Evolutionary conservation across 2,329 filamentous ascomycete species (phyloP), one percentile per base, ranked within the genome.

Genomic region (Fusarium longipes): DNA sequence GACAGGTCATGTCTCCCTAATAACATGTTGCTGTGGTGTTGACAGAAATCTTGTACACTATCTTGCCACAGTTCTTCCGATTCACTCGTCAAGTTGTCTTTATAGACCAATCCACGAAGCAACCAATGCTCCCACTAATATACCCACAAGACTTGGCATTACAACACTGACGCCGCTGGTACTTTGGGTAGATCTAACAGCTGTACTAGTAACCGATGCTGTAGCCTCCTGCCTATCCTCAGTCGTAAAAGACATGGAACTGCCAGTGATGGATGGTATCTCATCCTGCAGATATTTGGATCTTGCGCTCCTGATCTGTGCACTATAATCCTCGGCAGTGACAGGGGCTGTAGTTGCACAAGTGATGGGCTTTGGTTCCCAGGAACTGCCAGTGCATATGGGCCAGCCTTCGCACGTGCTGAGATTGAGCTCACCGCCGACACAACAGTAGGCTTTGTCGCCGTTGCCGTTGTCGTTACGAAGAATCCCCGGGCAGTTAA

Each of bases 331-430:
- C 5, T 33, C 47, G 6, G 43, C 43, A 1, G 60, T 53, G 10
- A 65, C 2, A 7, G 54, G 47, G 1, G 61, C 29, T 9, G 10
- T 54, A 12, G 61, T 45, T 17, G 36, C 45, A 30, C 61, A 65
- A 18, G 32, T 48, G 7, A 55, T 12, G 2, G 60, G n/a, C 17
- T 47, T 55, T 18, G 62, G 33, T 17, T 43, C 12, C 32, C 47
- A 22, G 8, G 54, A 38, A 14, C 43, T 36, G 6, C 62, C 62
- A 3, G 42, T 65, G 33, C 62, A 65, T 15, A 65, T 45, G 6
- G 60, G 62, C 62, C 61, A 65, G 3, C 62, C 62, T 18, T 54
- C 24, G 17, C 62, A 65, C 1, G 48, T 61, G 30, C 61, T 65
- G 14, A 65, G 38, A 6, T 61, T 39, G 6, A 65, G 61, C 6